These are phyloP conservation scores for Blepharisma stoltei DNA, from an alignment of 73 alveolate genomes.

Conservation along the genomic window DNA sequence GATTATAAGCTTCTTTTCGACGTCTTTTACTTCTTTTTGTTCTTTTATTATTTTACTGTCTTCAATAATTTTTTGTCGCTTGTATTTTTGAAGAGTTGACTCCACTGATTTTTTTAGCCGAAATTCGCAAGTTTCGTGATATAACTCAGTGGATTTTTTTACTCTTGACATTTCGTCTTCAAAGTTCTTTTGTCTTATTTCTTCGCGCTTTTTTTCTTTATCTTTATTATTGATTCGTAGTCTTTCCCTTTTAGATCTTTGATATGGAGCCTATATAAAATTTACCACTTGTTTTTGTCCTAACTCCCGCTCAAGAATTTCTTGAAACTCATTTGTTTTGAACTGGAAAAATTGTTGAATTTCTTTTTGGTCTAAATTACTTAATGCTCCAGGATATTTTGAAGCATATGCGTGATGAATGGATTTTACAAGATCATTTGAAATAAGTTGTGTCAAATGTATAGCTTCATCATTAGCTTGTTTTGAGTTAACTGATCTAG, in stretches of 20 bases:
- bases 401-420: not conserved
- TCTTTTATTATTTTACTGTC: conserved; percentile 21
- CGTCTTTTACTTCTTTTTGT: not conserved
- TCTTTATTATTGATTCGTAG: not conserved
- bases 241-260: not conserved
- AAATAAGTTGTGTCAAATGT: not conserved
- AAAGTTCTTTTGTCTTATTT: not conserved
- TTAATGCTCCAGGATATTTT: not conserved
- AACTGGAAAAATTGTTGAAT: not conserved
- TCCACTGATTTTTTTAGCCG: not conserved
- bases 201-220: conserved; percentile 14
- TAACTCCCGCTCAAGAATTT: not conserved
- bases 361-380: not conserved
- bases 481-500: not conserved
- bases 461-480: conserved; percentile 1
- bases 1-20: not conserved
- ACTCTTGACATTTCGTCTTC: conserved; percentile 20
- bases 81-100: not conserved
- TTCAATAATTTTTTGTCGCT: not conserved
- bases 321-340: not conserved
- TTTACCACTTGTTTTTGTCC: not conserved
- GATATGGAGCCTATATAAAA: not conserved
- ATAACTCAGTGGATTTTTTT: not conserved
- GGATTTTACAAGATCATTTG: too few relatives aligned
- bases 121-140: not conserved